These are phyloP conservation scores for Nectriaceae sp. DNA, from an alignment of 2,329 filamentous ascomycete genomes.

Conservation along the genomic window DNA sequence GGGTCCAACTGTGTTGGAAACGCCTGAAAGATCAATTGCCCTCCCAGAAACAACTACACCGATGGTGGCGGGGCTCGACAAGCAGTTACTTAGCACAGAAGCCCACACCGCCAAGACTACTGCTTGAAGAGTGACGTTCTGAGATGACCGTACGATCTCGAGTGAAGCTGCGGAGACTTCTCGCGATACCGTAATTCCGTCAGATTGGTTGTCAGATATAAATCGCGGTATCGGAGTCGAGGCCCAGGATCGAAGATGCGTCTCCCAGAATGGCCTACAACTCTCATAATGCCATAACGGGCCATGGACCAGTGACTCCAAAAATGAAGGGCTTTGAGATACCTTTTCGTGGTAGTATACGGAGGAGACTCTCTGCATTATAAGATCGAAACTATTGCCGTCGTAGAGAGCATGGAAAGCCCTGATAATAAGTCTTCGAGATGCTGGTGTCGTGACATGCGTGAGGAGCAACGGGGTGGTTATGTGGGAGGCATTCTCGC, in stretches of 20 bases:
- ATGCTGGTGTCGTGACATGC: slow-evolving; percentile 48
- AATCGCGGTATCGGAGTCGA: slow-evolving; percentile 15
- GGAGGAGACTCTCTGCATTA: slow-evolving; percentile 59
- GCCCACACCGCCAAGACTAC: slow-evolving; percentile 77
- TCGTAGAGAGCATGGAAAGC: slow-evolving; percentile 91
- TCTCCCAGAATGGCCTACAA: slow-evolving; percentile 66
- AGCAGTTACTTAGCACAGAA: slow-evolving; percentile 57
- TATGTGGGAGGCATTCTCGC: slow-evolving; percentile 42
- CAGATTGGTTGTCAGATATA: slow-evolving; percentile 1
- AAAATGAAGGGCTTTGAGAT: slow-evolving; percentile 55
- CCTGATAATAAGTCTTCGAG: slow-evolving; percentile 56
- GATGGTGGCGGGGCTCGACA: slow-evolving; percentile 53
- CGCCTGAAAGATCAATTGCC: slow-evolving; percentile 65
- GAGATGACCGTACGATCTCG: slow-evolving; percentile 52
- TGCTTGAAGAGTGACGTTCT: slow-evolving; percentile 78
- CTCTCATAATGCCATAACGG: slow-evolving; percentile 55
- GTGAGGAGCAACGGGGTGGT: slow-evolving; percentile 23
- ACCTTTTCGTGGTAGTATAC: slow-evolving; percentile 21
- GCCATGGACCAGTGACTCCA: slow-evolving; percentile 68
- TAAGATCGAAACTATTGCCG: slow-evolving; percentile 71
- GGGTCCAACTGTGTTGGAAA: slow-evolving; percentile 73
- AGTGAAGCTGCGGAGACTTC: slow-evolving; percentile 45
- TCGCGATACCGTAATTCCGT: slow-evolving; percentile 13
- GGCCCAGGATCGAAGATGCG: slow-evolving; percentile 47
- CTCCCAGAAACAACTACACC: slow-evolving; percentile 82